Evolutionary conservation across 805 yeast species (phyloP), one percentile per base, ranked within the genome.

Genomic region (Suhomyces sp.): DNA sequence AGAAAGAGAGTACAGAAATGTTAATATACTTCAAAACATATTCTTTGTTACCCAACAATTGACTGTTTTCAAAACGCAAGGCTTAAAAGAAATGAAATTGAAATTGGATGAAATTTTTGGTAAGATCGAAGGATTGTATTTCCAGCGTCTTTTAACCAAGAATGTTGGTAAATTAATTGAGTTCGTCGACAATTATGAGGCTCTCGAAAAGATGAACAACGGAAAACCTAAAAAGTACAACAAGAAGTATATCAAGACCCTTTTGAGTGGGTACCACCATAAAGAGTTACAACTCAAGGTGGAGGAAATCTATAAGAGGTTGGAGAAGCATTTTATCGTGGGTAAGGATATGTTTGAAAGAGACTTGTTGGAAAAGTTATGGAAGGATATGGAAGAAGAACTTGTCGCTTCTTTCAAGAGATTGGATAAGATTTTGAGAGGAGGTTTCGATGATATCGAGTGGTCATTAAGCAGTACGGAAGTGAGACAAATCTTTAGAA

Each of bases 371-470:
- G 78, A 74, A 24, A 76, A 72, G 49, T 69, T 87, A 37, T 82
- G 95, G 93, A 65, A 71, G 11, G 79, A 83, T 13, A 60, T 85
- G 39, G 87, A 82, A 46, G 79, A 77, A 14, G 77, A 78, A 43
- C 81, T 79, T 46, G 72, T 76, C 14, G 67, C 72, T 5, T 64
- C 77, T 17, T 77, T 81, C 46, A 59, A 72, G 42, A 70, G 77
- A 30, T 60, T 88, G 38, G 71, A 70, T 43, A 63, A 67, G 1
- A 67, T 84, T 13, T 69, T 83, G 21, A 77, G 71, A 31, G 35
- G 47, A 8, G 75, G 69, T 39, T 70, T 71, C 40, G 83, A 81
- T 45, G 82, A 79, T 23, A 60, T 72, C n/a, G 76, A 69, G 23
- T 57, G 66, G 22, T 67, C 64, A 31, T 72, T 81, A 39, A 64